Evolutionary conservation across 495 filamentous ascomycete genomes (phyloP).

Genomic region (Aspergillus indologenus): DNA sequence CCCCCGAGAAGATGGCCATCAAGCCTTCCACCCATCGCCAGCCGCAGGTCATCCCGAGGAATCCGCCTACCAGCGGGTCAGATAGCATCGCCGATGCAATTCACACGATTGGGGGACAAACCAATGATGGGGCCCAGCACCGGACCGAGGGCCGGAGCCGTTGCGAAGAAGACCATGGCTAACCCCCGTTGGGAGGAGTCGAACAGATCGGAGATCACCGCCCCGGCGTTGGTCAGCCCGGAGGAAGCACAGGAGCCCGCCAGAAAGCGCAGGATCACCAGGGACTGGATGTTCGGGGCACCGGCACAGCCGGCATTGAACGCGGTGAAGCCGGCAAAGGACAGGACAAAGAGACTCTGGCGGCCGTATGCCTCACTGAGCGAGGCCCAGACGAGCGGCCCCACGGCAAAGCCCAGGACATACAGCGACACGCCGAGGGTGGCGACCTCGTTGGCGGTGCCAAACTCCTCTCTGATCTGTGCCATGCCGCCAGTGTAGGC

Average conservation of each 20-base stretch:
- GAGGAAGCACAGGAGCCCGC: constrained; percentile 62
- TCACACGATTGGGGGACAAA: no score
- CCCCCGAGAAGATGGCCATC: constrained; percentile 16
- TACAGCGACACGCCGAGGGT: constrained; percentile 71
- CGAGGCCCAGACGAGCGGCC: constrained; percentile 31
- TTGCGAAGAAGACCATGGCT: constrained; percentile 51
- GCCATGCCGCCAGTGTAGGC: constrained; percentile 69
- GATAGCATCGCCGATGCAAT: constrained; percentile 45
- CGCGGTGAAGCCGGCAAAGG: constrained; percentile 50
- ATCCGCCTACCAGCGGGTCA: constrained; percentile 48
- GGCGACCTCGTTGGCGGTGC: constrained; percentile 57
- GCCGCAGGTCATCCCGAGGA: constrained; percentile 44
- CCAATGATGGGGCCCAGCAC: no score
- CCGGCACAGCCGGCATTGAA: constrained; percentile 59
- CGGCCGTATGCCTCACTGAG: constrained; percentile 61
- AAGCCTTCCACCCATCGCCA: constrained; percentile 54
- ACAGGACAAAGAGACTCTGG: constrained; percentile 56
- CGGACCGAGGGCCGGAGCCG: constrained; percentile 57
- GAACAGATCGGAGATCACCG: constrained; percentile 64
- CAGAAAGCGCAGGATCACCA: constrained; percentile 65
- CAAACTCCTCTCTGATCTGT: constrained; percentile 58
- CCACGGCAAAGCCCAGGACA: constrained; percentile 63
- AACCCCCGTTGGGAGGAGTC: constrained; percentile 50
- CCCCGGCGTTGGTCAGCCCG: constrained; percentile 58
- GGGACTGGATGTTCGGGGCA: constrained; percentile 53